Evolutionary conservation across 2,329 filamentous ascomycete species (phyloP), one percentile per base, ranked within the genome.

Genomic region (Calonectria pseudoreteaudii): DNA sequence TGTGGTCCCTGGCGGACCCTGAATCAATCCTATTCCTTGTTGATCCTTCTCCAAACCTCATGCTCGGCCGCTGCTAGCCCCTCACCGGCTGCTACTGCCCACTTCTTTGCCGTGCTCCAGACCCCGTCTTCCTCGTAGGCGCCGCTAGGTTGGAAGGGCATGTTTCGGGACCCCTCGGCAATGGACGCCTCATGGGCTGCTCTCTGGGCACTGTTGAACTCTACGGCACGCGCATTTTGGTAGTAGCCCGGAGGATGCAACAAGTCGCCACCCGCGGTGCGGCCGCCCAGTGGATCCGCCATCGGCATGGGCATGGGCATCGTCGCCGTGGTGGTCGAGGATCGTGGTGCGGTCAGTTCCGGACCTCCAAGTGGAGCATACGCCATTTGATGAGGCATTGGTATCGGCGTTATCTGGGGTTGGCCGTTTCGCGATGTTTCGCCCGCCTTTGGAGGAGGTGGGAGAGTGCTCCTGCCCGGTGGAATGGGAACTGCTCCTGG

Each of bases 11-110:
- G 72, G 62, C 52, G 36, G 71, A 77, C 66, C 77, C 77, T 73
- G 62, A 47, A 38, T 71, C 58, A 69, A 53, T 50, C 71, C 86
- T 52, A 89, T 62, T 89, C 86, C 83, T 90, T 91, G 83, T 91
- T 92, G 80, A 93, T 90, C 80, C 87, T 88, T 83, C 88, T 89
- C 91, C 91, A 93, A 30, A 93, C 88, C 82, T 92, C 90, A 66
- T 85, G 86, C 85, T 93, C 91, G 18, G 90, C 90, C 18, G 88
- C 89, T 11, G 87, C 89, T 34, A 93, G 82, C 80, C 88, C 90
- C 74, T 88, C 88, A 66, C 91, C 91, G 9, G 91, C 91, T 41
- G 87, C 87, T 73, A 87, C 84, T 58, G 89, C 90, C 86, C 89
- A 88, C 81, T 90, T 91, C 85, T 89, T 91, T 14, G 90, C 90